phyloP scores from a whole-genome alignment of 192 early-diverging fungal species.

The Coemansia sp. region DNA sequence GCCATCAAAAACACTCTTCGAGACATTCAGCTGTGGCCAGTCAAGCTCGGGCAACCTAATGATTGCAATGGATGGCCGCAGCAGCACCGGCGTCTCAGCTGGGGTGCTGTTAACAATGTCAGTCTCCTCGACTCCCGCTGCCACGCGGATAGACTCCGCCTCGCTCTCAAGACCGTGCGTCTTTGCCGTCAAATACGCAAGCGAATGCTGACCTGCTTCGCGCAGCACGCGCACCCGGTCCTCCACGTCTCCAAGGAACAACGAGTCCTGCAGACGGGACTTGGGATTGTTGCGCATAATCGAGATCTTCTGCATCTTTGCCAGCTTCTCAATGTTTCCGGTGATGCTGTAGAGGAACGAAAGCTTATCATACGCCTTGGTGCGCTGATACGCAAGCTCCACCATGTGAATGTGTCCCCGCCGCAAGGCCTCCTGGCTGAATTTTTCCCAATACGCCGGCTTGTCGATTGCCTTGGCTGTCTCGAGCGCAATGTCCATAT shows the following conservation, averaged over 20 bases:
- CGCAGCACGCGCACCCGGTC: slow-evolving; percentile 81
- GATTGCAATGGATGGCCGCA: slow-evolving; percentile 72
- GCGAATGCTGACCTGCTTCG: slow-evolving; percentile 83
- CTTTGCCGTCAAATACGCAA: slow-evolving; percentile 92
- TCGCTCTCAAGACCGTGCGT: slow-evolving; percentile 84
- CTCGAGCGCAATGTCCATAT: slow-evolving; percentile 93
- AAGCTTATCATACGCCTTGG: slow-evolving; percentile 87
- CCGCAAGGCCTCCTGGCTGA: slow-evolving; percentile 83
- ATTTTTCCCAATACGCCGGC: slow-evolving; percentile 86
- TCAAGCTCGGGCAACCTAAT: slow-evolving; percentile 72
- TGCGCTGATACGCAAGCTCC: slow-evolving; percentile 87
- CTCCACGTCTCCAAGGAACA: slow-evolving; percentile 89
- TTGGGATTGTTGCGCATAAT: slow-evolving; percentile 79
- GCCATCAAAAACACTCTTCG: slow-evolving; percentile 82
- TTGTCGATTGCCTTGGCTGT: slow-evolving; percentile 89
- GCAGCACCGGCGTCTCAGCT: slow-evolving; percentile 51
- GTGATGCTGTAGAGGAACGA: slow-evolving; percentile 95
- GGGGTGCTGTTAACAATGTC: slow-evolving; percentile 45
- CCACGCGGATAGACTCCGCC: slow-evolving; percentile 77
- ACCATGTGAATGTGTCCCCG: slow-evolving; percentile 85
- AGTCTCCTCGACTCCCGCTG: slow-evolving; percentile 69
- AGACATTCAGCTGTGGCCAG: slow-evolving; percentile 89
- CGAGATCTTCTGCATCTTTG: slow-evolving; percentile 94
- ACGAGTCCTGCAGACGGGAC: slow-evolving; percentile 90
- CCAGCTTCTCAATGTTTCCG: slow-evolving; percentile 88